A percentile compares a stretch with the other conserved stretches of the same genome.
Conservation (phyloP, 2,329 filamentous ascomycete species). For the Scytalidium lignicola region DNA sequence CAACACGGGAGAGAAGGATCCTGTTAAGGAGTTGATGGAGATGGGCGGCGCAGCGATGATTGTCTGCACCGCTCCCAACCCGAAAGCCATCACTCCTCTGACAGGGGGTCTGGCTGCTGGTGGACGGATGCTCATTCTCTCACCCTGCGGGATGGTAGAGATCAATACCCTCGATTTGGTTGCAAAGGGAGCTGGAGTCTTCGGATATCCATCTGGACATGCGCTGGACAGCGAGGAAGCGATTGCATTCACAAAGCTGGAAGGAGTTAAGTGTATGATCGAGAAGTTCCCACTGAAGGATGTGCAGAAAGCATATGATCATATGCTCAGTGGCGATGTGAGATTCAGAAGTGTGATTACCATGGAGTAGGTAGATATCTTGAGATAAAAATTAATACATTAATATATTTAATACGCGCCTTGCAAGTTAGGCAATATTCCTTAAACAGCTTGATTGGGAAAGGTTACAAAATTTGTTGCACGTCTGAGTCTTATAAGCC, state of each 20-base stretch:
- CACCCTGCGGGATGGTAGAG: constrained; percentile 42
- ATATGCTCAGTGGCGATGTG: constrained; percentile 23
- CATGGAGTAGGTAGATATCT: constrained; percentile 11
- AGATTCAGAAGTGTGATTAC: constrained; percentile 24
- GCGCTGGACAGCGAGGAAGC: constrained; percentile 61
- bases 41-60: constrained; percentile 59
- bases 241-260: constrained; percentile 56
- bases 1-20: constrained; percentile 48
- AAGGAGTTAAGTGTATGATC: constrained; percentile 59
- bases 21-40: constrained; percentile 42
- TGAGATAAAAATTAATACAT: no score
- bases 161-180: constrained; percentile 40
- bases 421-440: no score
- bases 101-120: constrained; percentile 46
- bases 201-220: constrained; percentile 60
- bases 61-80: constrained; percentile 58
- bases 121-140: constrained; percentile 57
- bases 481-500: no score
- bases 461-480: no score
- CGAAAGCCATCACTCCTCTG: constrained; percentile 47
- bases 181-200: constrained; percentile 50
- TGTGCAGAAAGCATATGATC: constrained; percentile 22
- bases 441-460: no score
- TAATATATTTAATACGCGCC: no score
- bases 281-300: constrained; percentile 58